Evolutionary conservation across 352 stramenopile species (phyloP).

Genomic region (Pseudoperonospora humuli): DNA sequence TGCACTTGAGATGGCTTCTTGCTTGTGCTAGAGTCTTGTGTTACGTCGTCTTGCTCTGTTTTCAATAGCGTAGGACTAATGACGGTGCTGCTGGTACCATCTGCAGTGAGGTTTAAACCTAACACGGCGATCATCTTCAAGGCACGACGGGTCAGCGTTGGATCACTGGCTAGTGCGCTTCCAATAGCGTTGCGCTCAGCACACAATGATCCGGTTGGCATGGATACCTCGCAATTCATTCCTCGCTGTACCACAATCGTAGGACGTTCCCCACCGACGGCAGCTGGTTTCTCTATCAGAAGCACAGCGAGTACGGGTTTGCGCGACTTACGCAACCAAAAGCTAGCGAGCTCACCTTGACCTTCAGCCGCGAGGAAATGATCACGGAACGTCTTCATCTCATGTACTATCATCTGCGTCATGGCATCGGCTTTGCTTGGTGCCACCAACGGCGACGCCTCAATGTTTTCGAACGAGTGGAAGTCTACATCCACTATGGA

Average conservation of each 20-base stretch:
- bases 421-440: slow-evolving; percentile 71
- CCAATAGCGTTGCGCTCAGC: slow-evolving; percentile 98
- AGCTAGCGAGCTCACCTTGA: slow-evolving; percentile 87
- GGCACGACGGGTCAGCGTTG: slow-evolving; percentile 85
- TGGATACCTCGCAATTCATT: slow-evolving; percentile 98
- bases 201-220: slow-evolving; percentile 94
- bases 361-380: slow-evolving; percentile 71
- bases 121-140: slow-evolving; percentile 95
- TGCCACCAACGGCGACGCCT: slow-evolving; percentile 89
- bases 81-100: slow-evolving; percentile 4
- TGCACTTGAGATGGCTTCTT: slow-evolving; percentile 12
- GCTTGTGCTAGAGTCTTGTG: slow-evolving; percentile 6
- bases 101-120: slow-evolving; percentile 60
- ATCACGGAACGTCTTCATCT: slow-evolving; percentile 88
- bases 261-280: slow-evolving; percentile 29
- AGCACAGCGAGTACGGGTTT: slow-evolving; percentile 97
- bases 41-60: slow-evolving; percentile 2
- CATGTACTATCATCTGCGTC: slow-evolving; percentile 83
- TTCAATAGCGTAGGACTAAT: slow-evolving; percentile 5
- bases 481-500: slow-evolving; percentile 95
- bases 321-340: slow-evolving; percentile 97
- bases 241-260: slow-evolving; percentile 86
- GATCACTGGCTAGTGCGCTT: slow-evolving; percentile 91
- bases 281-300: slow-evolving; percentile 85
- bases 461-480: slow-evolving; percentile 95